phyloP scores from a whole-genome alignment of 768 basidiomycete species.

The Fistulinella prunicolor region DNA sequence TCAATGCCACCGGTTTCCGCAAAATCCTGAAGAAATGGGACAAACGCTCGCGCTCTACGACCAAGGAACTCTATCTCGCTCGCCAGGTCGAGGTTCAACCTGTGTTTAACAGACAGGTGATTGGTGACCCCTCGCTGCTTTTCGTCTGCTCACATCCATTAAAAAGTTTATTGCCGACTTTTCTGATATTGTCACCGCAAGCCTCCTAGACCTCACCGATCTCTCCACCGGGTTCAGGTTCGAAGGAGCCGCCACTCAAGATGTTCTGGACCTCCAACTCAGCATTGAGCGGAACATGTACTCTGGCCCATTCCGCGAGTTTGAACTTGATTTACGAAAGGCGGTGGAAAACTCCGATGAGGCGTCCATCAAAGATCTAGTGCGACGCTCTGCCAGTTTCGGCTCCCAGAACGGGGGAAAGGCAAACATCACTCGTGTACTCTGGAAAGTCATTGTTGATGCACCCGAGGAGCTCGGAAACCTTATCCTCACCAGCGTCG shows the following conservation, averaged over 20 bases:
- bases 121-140: constrained; percentile 17
- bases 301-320: constrained; percentile 77
- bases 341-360: constrained; percentile 64
- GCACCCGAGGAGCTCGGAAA: constrained; percentile 72
- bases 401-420: constrained; percentile 57
- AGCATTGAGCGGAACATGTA: constrained; percentile 57
- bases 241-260: constrained; percentile 74
- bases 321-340: constrained; percentile 83
- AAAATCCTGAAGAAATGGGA: constrained; percentile 99
- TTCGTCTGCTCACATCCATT: constrained; percentile 9
- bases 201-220: constrained; percentile 76
- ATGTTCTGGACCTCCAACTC: constrained; percentile 72
- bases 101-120: constrained; percentile 90
- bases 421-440: constrained; percentile 79
- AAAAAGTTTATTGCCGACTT: constrained; percentile 88
- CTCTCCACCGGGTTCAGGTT: constrained; percentile 71
- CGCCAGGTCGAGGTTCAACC: constrained; percentile 99
- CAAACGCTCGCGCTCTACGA: constrained; percentile 90
- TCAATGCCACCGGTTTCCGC: constrained; percentile 94
- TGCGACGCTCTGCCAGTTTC: constrained; percentile 66
- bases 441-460: constrained; percentile 90
- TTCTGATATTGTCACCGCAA: constrained; percentile 86
- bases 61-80: constrained; percentile 94
- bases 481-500: constrained; percentile 65
- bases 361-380: constrained; percentile 62